Base-by-base conservation (phyloP, 83 land plant genomes). In the Picea engelmannii region DNA sequence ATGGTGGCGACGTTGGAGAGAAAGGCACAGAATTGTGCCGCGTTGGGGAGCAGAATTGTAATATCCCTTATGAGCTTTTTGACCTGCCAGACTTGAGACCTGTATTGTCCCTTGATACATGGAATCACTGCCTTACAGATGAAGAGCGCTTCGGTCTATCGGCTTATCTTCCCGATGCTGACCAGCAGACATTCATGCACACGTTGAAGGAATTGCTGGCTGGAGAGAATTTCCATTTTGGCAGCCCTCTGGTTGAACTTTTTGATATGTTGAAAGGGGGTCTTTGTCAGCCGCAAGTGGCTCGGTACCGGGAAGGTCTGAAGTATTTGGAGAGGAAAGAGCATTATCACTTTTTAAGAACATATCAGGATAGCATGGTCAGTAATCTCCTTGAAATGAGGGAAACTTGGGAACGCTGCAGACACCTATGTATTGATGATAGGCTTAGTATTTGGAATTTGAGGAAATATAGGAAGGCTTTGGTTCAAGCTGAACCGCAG, bases 71-170 rank as follows among this genome's bases (percentile, higher is more conserved):
- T 17, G 95, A 94, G 66, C 79, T 94, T 59, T 94, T 91, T 82
- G 92, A 92, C 78, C 90, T 94, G 64, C 85, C 88, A 6, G 93
- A 90, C 69, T 80, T 94, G 74, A 69, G 81, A 17, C 85, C 86
- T 40, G 62, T 94, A 4, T 81, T 94, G 78, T 92, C 93, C 17
- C 15, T 92, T 75, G 95, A 94, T 67, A 86, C 92, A 18, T 94
- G 96, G 95, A 94, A 94, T 89, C 84, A 90, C 15, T 88, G 82
- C 68, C 84, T 94, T 11, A 84, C 87, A 0, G 96, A 94, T 68
- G 93, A 94, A 62, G 96, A 92, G 76, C 85, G 93, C 17, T 89
- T 91, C 66, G 20, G 71, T 10, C 93, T 94, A 2, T 35, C 89
- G 6, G 84, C 84, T 78, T 89, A 66, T 77, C 87, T 94, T 10